These are phyloP conservation scores for Mucor circinelloides DNA, from an alignment of 371 early-diverging fungal genomes.

Conservation along the genomic window DNA sequence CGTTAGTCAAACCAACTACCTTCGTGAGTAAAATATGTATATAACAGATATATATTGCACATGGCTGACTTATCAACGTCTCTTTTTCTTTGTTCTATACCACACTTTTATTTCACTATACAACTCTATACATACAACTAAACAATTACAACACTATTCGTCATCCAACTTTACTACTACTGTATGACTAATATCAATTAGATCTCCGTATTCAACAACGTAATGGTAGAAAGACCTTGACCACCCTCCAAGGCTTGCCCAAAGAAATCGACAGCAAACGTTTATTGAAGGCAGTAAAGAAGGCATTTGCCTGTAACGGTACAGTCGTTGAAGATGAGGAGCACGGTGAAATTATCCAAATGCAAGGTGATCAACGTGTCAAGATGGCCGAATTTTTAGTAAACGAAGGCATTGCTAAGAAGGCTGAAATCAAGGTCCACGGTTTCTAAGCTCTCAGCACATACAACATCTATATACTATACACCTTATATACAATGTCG, in stretches of 20 bases:
- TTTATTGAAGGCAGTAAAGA: conserved; percentile 93
- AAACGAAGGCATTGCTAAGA: conserved; percentile 76
- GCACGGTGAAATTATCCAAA: conserved; percentile 89
- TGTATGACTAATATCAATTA: conserved; percentile 32
- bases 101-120: not conserved
- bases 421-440: conserved; percentile 88
- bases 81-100: not conserved
- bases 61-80: conserved; percentile 13
- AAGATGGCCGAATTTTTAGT: conserved; percentile 81
- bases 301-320: conserved; percentile 96
- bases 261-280: conserved; percentile 83
- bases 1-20: conserved; percentile 55
- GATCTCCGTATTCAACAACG: conserved; percentile 97
- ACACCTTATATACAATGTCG: not conserved
- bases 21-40: conserved; percentile 69
- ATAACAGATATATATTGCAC: conserved; percentile 6
- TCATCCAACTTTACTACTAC: not conserved
- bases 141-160: not conserved
- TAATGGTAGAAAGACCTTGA: conserved; percentile 95
- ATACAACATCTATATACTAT: not conserved
- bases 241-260: conserved; percentile 92
- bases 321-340: conserved; percentile 91
- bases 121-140: not conserved
- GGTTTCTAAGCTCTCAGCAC: conserved; percentile 75
- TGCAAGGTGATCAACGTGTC: conserved; percentile 93